Evolutionary conservation across 345 rosid species (phyloP), one percentile per base, ranked within the genome.

Genomic region (Euphorbia lathyris): DNA sequence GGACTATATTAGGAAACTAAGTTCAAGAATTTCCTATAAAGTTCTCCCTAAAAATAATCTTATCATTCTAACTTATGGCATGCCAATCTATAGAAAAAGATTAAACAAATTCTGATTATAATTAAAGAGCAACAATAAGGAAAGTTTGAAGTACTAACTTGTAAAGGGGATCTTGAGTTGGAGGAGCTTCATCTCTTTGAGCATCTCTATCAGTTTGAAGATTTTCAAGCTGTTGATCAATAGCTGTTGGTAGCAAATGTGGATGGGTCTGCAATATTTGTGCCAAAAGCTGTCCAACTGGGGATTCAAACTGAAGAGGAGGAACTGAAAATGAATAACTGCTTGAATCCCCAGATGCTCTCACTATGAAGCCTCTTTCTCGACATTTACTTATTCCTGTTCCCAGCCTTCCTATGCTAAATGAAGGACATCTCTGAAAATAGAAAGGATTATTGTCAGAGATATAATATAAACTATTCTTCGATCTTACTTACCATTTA

Each of bases 181-280:
- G 66, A 51, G 80, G 67, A 48, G 76, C 67, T 20, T 79, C 86
- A 23, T 83, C 67, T 75, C 67, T 80, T 65, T 68, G 81, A 23
- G 80, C 63, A 56, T 89, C 88, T 70, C 83, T 80, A 45, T 87
- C 95, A 22, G 74, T 72, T 38, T 84, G 89, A 76, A 94, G 84
- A 69, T 87, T 90, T 78, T 86, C 90, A 65, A 94, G 93, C 78
- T 94, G 98, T 73, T 91, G 90, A 78, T 91, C 98, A 74, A 90
- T 80, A 1, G 97, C 90, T 1, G 87, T 78, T 12, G 87, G 91
- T 56, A 91, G 80, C n/a, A 94, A 75, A 85, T 94, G 95, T 17
- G 96, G 93, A 87, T 90, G 98, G 64, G 89, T 90, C 72, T 78
- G 88, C 80, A 91, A 75, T 66, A 94, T 87, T 72, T 91, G 93